Evolutionary conservation across 1,284 basidiomycete species (phyloP).

Genomic region (Hypsizygus ulmarius): DNA sequence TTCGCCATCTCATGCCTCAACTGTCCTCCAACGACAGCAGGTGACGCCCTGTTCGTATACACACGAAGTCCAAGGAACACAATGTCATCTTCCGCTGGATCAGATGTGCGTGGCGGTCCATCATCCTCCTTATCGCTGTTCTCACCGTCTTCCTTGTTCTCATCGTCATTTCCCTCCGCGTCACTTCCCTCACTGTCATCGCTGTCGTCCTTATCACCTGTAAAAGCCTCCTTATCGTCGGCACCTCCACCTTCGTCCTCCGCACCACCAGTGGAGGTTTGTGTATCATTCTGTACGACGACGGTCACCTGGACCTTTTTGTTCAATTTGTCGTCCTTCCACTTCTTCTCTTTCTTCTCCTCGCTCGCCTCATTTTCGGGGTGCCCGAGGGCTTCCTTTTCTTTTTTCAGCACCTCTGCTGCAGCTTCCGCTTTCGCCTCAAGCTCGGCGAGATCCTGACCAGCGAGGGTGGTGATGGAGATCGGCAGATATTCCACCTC

Average conservation of each 20-base stretch:
- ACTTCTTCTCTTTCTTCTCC: neutral
- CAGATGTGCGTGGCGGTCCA: neutral
- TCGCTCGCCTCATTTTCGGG: neutral
- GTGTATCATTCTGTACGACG: constrained; percentile 3
- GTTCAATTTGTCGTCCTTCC: constrained; percentile 2
- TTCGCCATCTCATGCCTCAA: constrained; percentile 25
- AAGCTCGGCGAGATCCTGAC: constrained; percentile 36
- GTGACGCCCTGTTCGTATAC: constrained; percentile 35
- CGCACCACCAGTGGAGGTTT: constrained; percentile 14
- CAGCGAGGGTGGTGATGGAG: constrained; percentile 33
- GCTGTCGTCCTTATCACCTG: constrained; percentile 10
- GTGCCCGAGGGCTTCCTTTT: constrained; percentile 15
- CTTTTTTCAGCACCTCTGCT: constrained; percentile 8
- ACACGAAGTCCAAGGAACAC: constrained; percentile 37
- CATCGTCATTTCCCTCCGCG: constrained; percentile 2
- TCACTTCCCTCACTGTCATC: constrained; percentile 8
- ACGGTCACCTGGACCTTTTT: neutral
- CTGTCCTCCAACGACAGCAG: constrained; percentile 33
- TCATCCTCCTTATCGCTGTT: neutral
- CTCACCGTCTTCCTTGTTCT: neutral
- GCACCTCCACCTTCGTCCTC: constrained; percentile 17
- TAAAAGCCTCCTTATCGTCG: neutral
- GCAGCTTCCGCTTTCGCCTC: constrained; percentile 21
- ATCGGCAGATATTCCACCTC: constrained; percentile 29
- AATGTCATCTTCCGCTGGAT: constrained; percentile 24